These are phyloP conservation scores for Phialophora chinensis DNA, from an alignment of 2,329 filamentous ascomycete species.

Conservation along the genomic window DNA sequence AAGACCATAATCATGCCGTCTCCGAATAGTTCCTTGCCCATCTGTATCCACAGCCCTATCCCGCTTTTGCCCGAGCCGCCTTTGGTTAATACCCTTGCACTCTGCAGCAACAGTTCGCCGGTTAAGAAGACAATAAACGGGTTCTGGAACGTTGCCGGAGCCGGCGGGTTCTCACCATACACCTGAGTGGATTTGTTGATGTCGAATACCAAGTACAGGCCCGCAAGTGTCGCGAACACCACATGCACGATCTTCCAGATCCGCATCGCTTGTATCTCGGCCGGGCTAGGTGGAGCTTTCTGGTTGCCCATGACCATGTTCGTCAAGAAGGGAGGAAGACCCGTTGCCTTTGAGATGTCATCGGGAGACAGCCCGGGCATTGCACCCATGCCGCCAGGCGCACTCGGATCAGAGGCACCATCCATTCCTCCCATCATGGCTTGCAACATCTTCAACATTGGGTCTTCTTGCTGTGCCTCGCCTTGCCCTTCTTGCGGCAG, in stretches of 20 bases:
- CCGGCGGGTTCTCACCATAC: slow-evolving; percentile 50
- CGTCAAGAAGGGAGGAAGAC: slow-evolving; percentile 43
- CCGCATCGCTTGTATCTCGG: slow-evolving; percentile 45
- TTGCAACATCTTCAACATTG: slow-evolving; percentile 61
- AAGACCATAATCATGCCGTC: slow-evolving; percentile 55
- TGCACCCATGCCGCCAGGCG: slow-evolving; percentile 26
- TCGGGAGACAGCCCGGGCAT: slow-evolving; percentile 35
- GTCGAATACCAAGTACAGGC: slow-evolving; percentile 57
- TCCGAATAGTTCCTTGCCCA: slow-evolving; percentile 48
- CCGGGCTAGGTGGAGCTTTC: slow-evolving; percentile 47
- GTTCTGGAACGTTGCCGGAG: slow-evolving; percentile 53
- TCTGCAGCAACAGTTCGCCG: slow-evolving; percentile 52
- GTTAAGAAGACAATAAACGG: slow-evolving; percentile 55
- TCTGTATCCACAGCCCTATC: slow-evolving; percentile 46
- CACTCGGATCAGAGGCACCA: slow-evolving; percentile 25
- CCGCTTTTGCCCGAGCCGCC: slow-evolving; percentile 41
- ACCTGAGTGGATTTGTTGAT: slow-evolving; percentile 46
- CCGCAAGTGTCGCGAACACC: slow-evolving; percentile 62
- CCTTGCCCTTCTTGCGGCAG: slow-evolving; percentile 40
- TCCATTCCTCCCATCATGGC: slow-evolving; percentile 53
- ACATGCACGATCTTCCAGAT: slow-evolving; percentile 65
- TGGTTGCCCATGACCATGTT: slow-evolving; percentile 48
- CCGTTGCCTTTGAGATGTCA: slow-evolving; percentile 39
- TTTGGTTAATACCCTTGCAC: slow-evolving; percentile 45
- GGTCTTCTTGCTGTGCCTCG: slow-evolving; percentile 53